Evolutionary conservation across 163 green algal species (phyloP).

Genomic region (Prototheca wickerhamii): DNA sequence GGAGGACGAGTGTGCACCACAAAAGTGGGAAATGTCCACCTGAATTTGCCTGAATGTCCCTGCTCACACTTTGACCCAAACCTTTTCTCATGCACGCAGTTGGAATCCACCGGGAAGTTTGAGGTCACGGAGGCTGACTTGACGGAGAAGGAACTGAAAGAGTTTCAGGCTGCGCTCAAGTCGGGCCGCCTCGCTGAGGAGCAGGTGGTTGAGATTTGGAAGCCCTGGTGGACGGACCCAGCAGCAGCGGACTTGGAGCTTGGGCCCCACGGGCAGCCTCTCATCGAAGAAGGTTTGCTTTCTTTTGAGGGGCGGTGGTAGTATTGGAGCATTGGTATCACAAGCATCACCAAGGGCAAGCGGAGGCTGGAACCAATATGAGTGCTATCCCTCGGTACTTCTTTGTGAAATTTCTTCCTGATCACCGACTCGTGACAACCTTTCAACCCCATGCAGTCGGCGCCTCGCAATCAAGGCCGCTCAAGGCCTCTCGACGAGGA

Average conservation of each 20-base stretch:
- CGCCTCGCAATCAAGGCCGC: no score
- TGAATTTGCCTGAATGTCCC: no score
- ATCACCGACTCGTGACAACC: no score
- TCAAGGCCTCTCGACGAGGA: no score
- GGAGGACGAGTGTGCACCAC: no score
- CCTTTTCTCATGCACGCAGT: not conserved
- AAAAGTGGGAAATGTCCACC: no score
- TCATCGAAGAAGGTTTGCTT: conserved; percentile 5
- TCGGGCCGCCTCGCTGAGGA: conserved; percentile 22
- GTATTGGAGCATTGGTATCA: not conserved
- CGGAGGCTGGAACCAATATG: not conserved
- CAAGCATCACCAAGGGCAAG: not conserved
- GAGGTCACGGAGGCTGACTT: conserved; percentile 28
- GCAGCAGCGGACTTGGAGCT: conserved; percentile 23
- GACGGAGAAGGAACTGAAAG: conserved; percentile 26
- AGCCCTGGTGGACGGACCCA: conserved; percentile 44
- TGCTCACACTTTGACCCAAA: no score
- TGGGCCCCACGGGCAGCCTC: conserved; percentile 9
- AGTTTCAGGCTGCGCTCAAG: conserved; percentile 25
- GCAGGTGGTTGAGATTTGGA: conserved; percentile 30
- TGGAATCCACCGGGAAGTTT: not conserved
- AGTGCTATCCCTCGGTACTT: no score
- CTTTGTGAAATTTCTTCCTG: no score
- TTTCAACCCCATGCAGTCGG: no score
- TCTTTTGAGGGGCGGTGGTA: not conserved